Percentiles rank a stretch among this genome's conserved stretches.
phyloP scores from a whole-genome alignment of 129 eudicot species.

The Centella asiatica region DNA sequence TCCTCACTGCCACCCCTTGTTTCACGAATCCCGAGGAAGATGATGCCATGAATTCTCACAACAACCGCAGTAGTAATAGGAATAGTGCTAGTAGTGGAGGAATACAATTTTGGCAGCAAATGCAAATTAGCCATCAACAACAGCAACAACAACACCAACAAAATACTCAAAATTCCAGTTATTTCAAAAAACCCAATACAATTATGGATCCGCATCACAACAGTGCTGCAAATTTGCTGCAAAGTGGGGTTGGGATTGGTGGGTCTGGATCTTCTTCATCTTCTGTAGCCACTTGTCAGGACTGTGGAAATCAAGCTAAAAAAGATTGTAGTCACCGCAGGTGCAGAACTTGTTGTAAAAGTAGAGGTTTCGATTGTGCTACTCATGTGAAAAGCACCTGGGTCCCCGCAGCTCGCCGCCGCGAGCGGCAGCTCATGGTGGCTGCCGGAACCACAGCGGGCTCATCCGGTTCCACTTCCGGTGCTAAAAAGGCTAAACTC shows the following conservation, averaged over 20 bases:
- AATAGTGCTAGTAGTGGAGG: not conserved
- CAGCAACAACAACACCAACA: constrained; percentile 16
- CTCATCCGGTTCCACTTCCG: constrained; percentile 69
- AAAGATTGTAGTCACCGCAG: constrained; percentile 73
- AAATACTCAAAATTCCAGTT: constrained; percentile 11
- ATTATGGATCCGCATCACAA: not conserved
- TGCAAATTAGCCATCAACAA: too few relatives aligned
- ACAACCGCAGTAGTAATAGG: not conserved
- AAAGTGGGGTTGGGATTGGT: constrained; percentile 16
- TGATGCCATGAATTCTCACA: constrained; percentile 11
- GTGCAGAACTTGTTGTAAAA: constrained; percentile 85
- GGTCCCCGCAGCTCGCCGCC: constrained; percentile 89
- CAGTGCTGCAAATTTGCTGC: constrained; percentile 4
- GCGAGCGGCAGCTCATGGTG: constrained; percentile 58
- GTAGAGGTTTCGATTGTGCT: constrained; percentile 77
- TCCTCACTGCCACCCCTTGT: constrained; percentile 47
- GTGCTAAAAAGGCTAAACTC: constrained; percentile 68
- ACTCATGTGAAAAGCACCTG: constrained; percentile 96
- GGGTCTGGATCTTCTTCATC: constrained; percentile 33
- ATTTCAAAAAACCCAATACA: constrained; percentile 26
- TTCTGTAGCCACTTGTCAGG: constrained; percentile 56
- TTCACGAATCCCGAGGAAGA: constrained; percentile 8
- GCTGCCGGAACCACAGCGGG: constrained; percentile 35
- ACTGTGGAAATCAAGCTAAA: constrained; percentile 93
- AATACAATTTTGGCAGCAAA: constrained; percentile 55